Conservation (phyloP, 768 basidiomycete genomes). For the Hygrocybe punicea region DNA sequence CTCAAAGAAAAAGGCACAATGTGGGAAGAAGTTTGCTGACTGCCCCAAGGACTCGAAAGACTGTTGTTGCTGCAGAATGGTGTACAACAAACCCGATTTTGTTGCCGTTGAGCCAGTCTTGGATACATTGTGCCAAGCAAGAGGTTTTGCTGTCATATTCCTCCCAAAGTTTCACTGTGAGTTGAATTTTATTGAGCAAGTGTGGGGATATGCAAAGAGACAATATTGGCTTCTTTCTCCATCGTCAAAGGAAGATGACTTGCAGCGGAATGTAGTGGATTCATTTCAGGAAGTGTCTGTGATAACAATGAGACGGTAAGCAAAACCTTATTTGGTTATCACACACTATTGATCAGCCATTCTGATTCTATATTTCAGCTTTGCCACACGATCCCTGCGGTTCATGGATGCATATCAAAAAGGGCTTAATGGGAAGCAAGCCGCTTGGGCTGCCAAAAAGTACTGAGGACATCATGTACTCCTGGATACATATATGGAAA, state of each 20-base stretch:
- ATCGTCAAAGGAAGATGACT: slow-evolving; percentile 3
- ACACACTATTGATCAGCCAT: too few relatives aligned
- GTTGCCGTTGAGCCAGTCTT: slow-evolving; percentile 14
- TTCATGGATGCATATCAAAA: slow-evolving; percentile 24
- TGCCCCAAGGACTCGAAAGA: slow-evolving; percentile 7
- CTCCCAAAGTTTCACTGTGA: too few relatives aligned
- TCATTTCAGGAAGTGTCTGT: too few relatives aligned
- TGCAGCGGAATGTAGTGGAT: slow-evolving; percentile 11
- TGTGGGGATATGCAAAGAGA: slow-evolving; percentile 34
- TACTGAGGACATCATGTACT: too few relatives aligned
- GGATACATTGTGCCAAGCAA: slow-evolving; percentile 4
- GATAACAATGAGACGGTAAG: too few relatives aligned
- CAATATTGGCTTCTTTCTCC: slow-evolving; percentile 20
- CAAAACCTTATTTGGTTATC: slow-evolving; percentile 2
- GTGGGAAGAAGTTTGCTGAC: not conserved
- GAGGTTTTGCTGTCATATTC: slow-evolving; percentile 15
- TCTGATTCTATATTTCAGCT: too few relatives aligned
- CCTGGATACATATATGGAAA: too few relatives aligned
- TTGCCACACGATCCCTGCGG: slow-evolving; percentile 9
- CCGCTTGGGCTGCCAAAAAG: too few relatives aligned
- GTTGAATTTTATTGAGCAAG: too few relatives aligned
- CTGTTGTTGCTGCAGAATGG: slow-evolving; percentile 28
- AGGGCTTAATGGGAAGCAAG: too few relatives aligned
- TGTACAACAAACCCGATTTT: slow-evolving; percentile 37
- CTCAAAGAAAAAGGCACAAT: not conserved